Base-by-base conservation (phyloP, 2,329 filamentous ascomycete genomes). In the Botrytis squamosa region DNA sequence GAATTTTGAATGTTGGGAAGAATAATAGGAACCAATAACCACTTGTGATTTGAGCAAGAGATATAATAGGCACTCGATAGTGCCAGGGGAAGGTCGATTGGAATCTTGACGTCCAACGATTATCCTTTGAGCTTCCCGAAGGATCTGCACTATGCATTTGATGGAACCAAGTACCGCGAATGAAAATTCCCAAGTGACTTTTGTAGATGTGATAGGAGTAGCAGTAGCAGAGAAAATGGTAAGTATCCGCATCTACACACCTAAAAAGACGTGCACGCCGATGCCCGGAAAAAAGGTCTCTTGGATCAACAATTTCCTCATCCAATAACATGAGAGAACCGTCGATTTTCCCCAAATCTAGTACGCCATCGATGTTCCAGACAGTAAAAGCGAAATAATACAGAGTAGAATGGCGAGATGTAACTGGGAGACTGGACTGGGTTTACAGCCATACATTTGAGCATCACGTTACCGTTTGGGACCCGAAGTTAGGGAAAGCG, bases 381-480 rank as follows among this genome's bases (percentile, higher is more conserved):
- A 44, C 49, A 7, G 49, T 29, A 52, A 52, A 7, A n/a, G 5
- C 49, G 25, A 60, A 20, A 60, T 29, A 38, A 20, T 12, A 29
- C 29, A 29, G 29, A 29, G 29, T 29, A 33, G 36, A 25, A 67
- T 29, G 14, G 62, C 14, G 33, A n/a, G 36, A 44, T 1, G 49
- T 33, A 60, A 29, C 63, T 36, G 46, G 71, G 77, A 29, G 29
- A 29, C 29, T 29, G 29, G 29, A 29, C 29, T 29, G 46, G 71
- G 77, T 76, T 78, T 38, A 75, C 49, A 67, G 77, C 78, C 80
- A 68, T n/a, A 77, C 79, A 76, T 64, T 74, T 77, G 73, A 71
- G 67, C 73, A 73, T 81, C 79, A 81, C 79, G 79, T 80, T 79
- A 80, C 75, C 71, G 44, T 64, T 68, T 73, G 57, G 71, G 73